Evolutionary conservation across 2,329 filamentous ascomycete genomes (phyloP).

Genomic region (Fusarium kyushuense): DNA sequence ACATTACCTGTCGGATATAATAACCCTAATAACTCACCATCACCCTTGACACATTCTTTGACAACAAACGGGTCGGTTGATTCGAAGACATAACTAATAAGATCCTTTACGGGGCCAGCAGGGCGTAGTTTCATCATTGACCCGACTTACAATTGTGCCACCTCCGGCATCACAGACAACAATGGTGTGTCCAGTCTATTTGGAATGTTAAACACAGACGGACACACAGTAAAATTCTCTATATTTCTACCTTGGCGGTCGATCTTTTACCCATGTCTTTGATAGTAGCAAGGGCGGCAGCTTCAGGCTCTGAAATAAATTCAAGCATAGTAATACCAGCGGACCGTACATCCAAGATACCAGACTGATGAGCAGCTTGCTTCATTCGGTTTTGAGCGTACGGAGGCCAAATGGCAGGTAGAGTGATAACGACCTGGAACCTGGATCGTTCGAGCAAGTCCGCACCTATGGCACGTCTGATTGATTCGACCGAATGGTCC

Average conservation of each 20-base stretch:
- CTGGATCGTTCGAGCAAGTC: slow-evolving; percentile 36
- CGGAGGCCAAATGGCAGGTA: slow-evolving; percentile 60
- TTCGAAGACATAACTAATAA: slow-evolving; percentile 56
- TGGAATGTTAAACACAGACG: rapidly evolving
- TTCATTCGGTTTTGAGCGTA: slow-evolving; percentile 55
- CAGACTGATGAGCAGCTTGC: slow-evolving; percentile 50
- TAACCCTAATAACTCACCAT: slow-evolving; percentile 44
- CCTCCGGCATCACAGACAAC: slow-evolving; percentile 55
- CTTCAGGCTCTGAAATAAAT: slow-evolving; percentile 60
- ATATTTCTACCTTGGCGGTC: slow-evolving; percentile 34
- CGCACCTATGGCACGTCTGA: slow-evolving; percentile 43
- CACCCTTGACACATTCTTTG: slow-evolving; percentile 54
- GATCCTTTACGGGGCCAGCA: slow-evolving; percentile 47
- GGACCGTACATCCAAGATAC: slow-evolving; percentile 49
- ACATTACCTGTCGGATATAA: rapidly evolving
- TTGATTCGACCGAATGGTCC: slow-evolving; percentile 45
- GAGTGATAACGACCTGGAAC: slow-evolving; percentile 56
- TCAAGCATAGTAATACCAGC: slow-evolving; percentile 49
- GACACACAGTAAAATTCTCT: no score
- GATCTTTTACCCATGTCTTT: slow-evolving; percentile 45
- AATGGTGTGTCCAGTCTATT: slow-evolving; percentile 40
- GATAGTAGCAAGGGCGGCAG: slow-evolving; percentile 57
- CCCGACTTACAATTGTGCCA: slow-evolving; percentile 50
- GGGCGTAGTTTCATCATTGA: rapidly evolving
- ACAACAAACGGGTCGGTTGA: slow-evolving; percentile 46